Evolutionary conservation across 1,284 basidiomycete genomes (phyloP).

Genomic region (Wallemia hederae): DNA sequence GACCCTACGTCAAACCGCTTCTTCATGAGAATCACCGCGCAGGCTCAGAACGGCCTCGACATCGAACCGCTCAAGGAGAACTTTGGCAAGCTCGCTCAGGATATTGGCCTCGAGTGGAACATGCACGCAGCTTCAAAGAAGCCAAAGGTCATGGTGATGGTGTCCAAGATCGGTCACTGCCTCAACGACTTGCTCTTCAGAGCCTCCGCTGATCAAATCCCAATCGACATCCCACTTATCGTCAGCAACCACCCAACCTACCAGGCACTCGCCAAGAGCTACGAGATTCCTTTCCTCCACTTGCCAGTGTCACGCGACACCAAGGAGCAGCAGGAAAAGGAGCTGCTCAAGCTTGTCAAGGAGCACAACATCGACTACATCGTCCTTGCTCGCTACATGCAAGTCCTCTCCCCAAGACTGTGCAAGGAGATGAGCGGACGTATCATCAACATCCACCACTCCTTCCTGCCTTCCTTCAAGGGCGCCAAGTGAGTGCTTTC

Average conservation of each 20-base stretch:
- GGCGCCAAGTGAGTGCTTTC: conserved; percentile 1
- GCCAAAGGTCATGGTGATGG: conserved; percentile 13
- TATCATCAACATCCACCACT: conserved; percentile 15
- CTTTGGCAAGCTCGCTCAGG: conserved; percentile 7
- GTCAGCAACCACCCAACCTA: conserved; percentile 14
- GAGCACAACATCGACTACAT: conserved; percentile 13
- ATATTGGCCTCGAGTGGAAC: conserved; percentile 9
- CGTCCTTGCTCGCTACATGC: conserved; percentile 14
- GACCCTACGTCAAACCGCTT: conserved; percentile 12
- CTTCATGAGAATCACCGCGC: conserved; percentile 10
- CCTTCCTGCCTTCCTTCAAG: conserved; percentile 13
- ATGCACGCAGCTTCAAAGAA: conserved; percentile 11
- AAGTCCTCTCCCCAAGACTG: conserved; percentile 11
- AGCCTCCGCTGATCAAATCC: conserved; percentile 1
- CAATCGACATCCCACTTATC: conserved; percentile 8
- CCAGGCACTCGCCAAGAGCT: conserved; percentile 10
- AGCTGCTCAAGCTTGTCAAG: conserved; percentile 11
- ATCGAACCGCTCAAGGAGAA: conserved; percentile 1
- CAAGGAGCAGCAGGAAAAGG: conserved; percentile 13
- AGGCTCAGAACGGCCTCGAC: conserved; percentile 1
- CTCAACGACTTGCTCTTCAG: conserved; percentile 13
- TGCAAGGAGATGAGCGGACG: conserved; percentile 9
- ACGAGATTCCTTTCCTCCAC: conserved; percentile 14
- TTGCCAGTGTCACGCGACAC: conserved; percentile 12
- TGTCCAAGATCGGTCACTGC: conserved; percentile 14